These are phyloP conservation scores for Erysimum pusillum DNA, from an alignment of 441 rosid species.

Conservation along the genomic window DNA sequence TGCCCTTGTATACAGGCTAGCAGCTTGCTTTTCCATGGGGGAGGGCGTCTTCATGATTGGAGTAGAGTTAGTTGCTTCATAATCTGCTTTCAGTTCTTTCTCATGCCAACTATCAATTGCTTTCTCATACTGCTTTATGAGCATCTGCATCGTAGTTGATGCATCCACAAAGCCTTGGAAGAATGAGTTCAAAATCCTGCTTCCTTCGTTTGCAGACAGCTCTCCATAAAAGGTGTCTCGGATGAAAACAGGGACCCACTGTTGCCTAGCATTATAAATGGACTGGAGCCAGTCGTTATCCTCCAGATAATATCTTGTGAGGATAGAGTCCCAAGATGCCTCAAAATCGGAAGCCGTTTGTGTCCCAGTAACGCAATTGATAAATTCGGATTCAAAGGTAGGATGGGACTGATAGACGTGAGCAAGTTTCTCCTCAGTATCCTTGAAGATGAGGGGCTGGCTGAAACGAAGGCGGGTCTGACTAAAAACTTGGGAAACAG, in stretches of 20 bases:
- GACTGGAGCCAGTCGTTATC: slow-evolving; percentile 79
- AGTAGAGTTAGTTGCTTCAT: slow-evolving; percentile 61
- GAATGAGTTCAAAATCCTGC: slow-evolving; percentile 54
- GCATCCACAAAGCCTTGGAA: slow-evolving; percentile 72
- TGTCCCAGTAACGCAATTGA: slow-evolving; percentile 61
- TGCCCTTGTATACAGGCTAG: slow-evolving; percentile 67
- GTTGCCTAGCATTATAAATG: slow-evolving; percentile 63
- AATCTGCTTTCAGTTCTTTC: slow-evolving; percentile 80
- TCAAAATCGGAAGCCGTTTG: slow-evolving; percentile 72
- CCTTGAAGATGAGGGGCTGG: slow-evolving; percentile 59
- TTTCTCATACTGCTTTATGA: slow-evolving; percentile 69
- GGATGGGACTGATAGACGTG: slow-evolving; percentile 67
- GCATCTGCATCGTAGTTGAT: slow-evolving; percentile 58
- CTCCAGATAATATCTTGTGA: slow-evolving; percentile 63
- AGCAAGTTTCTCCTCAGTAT: slow-evolving; percentile 71
- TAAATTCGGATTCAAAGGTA: slow-evolving; percentile 66
- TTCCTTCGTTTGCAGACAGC: slow-evolving; percentile 50
- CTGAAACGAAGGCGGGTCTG: slow-evolving; percentile 72
- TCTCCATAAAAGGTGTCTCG: slow-evolving; percentile 75
- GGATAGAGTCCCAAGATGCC: slow-evolving; percentile 65
- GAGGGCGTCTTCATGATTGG: slow-evolving; percentile 77
- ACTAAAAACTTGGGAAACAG: slow-evolving; percentile 66
- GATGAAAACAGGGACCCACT: slow-evolving; percentile 76
- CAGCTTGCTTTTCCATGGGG: slow-evolving; percentile 89
- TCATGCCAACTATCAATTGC: slow-evolving; percentile 67